These are phyloP conservation scores for Ganoderma boninense DNA, from an alignment of 1,284 basidiomycete genomes.

Conservation along the genomic window DNA sequence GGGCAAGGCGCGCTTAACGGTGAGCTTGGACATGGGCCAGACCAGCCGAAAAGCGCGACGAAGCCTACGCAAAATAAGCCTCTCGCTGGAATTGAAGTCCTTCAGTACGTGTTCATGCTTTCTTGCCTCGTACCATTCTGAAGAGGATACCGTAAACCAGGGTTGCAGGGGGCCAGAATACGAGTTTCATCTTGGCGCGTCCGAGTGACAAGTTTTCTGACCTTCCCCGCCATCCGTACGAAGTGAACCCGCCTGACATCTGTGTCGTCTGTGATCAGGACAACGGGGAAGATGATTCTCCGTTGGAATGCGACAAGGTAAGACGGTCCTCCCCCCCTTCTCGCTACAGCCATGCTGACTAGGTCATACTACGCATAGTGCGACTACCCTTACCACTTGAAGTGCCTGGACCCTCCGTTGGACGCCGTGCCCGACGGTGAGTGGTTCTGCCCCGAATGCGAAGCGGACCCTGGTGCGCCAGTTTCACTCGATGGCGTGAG, in stretches of 20 bases:
- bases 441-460: conserved; percentile 90
- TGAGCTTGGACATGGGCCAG: conserved; percentile 84
- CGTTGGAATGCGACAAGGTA: conserved; percentile 89
- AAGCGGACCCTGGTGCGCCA: conserved; percentile 45
- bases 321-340: conserved; percentile 24
- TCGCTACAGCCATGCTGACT: neutral
- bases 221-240: conserved; percentile 76
- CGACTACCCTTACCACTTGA: conserved; percentile 88
- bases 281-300: conserved; percentile 69
- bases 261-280: conserved; percentile 82
- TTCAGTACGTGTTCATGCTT: conserved; percentile 63
- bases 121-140: neutral
- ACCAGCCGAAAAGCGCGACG: conserved; percentile 87
- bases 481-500: conserved; percentile 39
- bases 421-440: conserved; percentile 85
- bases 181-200: conserved; percentile 80
- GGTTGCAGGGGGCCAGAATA: conserved; percentile 87
- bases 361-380: conserved; percentile 59
- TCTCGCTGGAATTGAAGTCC: conserved; percentile 77
- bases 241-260: conserved; percentile 71
- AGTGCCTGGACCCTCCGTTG: conserved; percentile 84
- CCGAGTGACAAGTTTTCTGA: conserved; percentile 77
- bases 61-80: conserved; percentile 82
- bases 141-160: conserved; percentile 47
- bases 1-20: conserved; percentile 86